Percentiles rank a stretch among this genome's conserved stretches.
phyloP scores from a whole-genome alignment of 306 rosid species.

The Pterocarpus macrocarpus region DNA sequence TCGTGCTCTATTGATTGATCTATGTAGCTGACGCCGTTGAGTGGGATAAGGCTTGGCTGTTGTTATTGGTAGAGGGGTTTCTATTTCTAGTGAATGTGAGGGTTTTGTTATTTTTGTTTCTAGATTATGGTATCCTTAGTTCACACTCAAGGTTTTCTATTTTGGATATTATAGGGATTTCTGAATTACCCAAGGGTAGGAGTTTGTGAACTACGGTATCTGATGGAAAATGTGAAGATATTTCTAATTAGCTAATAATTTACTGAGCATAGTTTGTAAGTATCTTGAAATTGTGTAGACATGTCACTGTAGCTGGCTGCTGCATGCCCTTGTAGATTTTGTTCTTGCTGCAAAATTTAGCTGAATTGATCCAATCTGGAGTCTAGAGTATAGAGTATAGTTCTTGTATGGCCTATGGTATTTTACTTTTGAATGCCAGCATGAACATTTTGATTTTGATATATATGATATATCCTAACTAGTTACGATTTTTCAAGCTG shows the following conservation, averaged over 20 bases:
- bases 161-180: not conserved
- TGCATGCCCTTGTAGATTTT: conserved; percentile 8
- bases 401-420: conserved; percentile 12
- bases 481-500: conserved; percentile 59
- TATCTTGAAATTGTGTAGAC: conserved; percentile 9
- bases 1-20: not conserved
- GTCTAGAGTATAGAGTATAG: not conserved
- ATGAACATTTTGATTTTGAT: conserved; percentile 2
- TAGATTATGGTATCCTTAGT: not conserved
- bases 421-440: not conserved
- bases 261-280: not conserved
- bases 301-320: not conserved
- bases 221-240: not conserved
- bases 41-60: not conserved
- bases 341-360: not conserved
- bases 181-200: not conserved
- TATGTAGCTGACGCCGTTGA: not conserved
- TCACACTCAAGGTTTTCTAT: not conserved
- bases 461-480: conserved; percentile 25
- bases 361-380: conserved; percentile 6
- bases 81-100: not conserved
- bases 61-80: not conserved
- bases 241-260: not conserved
- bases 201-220: not conserved
- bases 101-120: not conserved